These are phyloP conservation scores for Hymenoscyphus repandus DNA, from an alignment of 2,329 filamentous ascomycete genomes.

Conservation along the genomic window DNA sequence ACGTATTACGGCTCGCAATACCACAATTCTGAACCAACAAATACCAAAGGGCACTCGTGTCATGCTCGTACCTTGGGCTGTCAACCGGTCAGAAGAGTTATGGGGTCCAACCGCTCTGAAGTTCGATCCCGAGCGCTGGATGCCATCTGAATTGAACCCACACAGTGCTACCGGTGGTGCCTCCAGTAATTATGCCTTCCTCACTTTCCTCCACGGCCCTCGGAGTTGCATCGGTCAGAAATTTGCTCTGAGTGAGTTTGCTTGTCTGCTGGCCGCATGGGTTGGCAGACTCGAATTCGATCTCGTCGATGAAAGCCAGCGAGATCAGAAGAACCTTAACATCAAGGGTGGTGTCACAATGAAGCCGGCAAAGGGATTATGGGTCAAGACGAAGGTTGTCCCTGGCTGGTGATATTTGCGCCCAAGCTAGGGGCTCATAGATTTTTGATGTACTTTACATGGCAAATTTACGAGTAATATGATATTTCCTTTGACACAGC, in stretches of 20 bases:
- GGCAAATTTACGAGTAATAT: no score
- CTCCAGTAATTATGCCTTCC: slow-evolving; percentile 67
- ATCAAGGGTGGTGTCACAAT: slow-evolving; percentile 68
- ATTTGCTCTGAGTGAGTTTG: slow-evolving; percentile 82
- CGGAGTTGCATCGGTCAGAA: slow-evolving; percentile 77
- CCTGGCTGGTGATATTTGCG: slow-evolving; percentile 52
- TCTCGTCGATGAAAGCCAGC: slow-evolving; percentile 50
- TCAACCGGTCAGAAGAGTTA: slow-evolving; percentile 61
- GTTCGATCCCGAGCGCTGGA: slow-evolving; percentile 79
- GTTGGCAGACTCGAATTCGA: slow-evolving; percentile 68
- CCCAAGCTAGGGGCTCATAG: neutral
- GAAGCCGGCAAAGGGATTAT: slow-evolving; percentile 66
- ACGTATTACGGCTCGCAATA: slow-evolving; percentile 60
- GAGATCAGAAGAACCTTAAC: slow-evolving; percentile 60
- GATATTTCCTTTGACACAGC: no score
- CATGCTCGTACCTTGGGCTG: slow-evolving; percentile 57
- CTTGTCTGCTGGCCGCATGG: slow-evolving; percentile 72
- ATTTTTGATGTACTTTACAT: no score
- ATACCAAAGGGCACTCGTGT: slow-evolving; percentile 69
- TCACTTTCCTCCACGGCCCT: slow-evolving; percentile 84
- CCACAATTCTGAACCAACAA: slow-evolving; percentile 56
- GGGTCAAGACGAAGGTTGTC: slow-evolving; percentile 61
- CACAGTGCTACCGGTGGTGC: slow-evolving; percentile 53
- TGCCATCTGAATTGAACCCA: slow-evolving; percentile 36
- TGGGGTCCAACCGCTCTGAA: slow-evolving; percentile 72